A percentile compares a stretch with the other conserved stretches of the same genome.
Evolutionary conservation across 148 eudicot genomes (phyloP).

Genomic region (Arbutus unedo): DNA sequence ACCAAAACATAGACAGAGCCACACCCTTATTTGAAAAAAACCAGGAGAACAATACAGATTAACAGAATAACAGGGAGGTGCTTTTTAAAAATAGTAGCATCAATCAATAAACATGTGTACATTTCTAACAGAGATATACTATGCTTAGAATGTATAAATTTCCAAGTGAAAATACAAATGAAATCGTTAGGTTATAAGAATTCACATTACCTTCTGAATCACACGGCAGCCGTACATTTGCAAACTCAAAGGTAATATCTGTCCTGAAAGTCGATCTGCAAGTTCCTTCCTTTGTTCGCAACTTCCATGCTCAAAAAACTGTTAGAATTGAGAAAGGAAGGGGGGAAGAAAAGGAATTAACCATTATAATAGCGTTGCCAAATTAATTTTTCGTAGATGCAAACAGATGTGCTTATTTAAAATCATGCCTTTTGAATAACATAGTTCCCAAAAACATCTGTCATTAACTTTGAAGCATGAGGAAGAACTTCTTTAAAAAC

Average conservation of each 20-base stretch:
- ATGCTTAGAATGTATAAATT: not conserved
- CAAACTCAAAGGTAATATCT: conserved; percentile 72
- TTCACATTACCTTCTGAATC: conserved; percentile 73
- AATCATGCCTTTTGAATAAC: conserved; percentile 84
- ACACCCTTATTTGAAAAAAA: not conserved
- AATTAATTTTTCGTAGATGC: not conserved
- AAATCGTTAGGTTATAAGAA: not conserved
- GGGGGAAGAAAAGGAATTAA: not conserved
- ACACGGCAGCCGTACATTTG: conserved; percentile 99
- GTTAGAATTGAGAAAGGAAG: conserved; percentile 15
- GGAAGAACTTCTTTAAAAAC: conserved; percentile 88
- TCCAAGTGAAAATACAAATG: not conserved
- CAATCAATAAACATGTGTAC: not conserved
- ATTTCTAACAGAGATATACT: not conserved
- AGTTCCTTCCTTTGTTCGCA: conserved; percentile 76
- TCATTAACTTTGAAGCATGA: conserved; percentile 74
- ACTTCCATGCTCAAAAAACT: conserved; percentile 92
- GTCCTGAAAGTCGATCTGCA: conserved; percentile 66
- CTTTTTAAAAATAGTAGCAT: not conserved
- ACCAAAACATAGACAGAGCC: not conserved
- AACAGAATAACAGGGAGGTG: not conserved
- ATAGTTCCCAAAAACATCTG: conserved; percentile 98
- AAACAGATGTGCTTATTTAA: not conserved
- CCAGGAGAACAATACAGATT: not conserved
- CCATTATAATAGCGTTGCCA: not conserved